Conservation (phyloP, 2,329 filamentous ascomycete species). For the Calonectria pteridis region DNA sequence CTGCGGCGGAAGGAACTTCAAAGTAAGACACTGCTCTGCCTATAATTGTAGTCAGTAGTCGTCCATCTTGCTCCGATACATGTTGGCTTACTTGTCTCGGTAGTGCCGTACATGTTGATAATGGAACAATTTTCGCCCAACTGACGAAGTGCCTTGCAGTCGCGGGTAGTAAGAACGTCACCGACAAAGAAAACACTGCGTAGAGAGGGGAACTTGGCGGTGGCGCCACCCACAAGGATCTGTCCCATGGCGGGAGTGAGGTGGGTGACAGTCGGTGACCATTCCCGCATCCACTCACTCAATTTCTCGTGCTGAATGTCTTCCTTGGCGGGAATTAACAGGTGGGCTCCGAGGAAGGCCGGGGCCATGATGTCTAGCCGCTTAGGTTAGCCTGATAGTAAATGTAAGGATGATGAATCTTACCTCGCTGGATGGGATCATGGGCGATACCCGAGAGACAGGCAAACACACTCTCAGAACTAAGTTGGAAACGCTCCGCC, state of each 20-base stretch:
- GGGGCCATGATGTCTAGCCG: constrained; percentile 84
- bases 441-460: constrained; percentile 89
- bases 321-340: constrained; percentile 84
- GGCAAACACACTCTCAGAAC: constrained; percentile 80
- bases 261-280: constrained; percentile 83
- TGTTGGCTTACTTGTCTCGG: constrained; percentile 54
- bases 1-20: constrained; percentile 75
- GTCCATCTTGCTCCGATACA: constrained; percentile 77
- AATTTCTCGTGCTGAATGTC: constrained; percentile 84
- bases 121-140: constrained; percentile 75
- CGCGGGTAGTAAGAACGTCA: constrained; percentile 86
- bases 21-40: constrained; percentile 82
- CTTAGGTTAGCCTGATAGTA: not conserved
- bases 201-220: constrained; percentile 70
- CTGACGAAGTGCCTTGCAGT: constrained; percentile 81
- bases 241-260: constrained; percentile 97
- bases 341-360: constrained; percentile 83
- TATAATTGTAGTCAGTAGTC: constrained; percentile 15
- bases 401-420: not conserved
- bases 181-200: constrained; percentile 91
- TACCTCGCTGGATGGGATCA: constrained; percentile 69
- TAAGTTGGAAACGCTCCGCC: constrained; percentile 83
- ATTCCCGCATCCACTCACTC: constrained; percentile 87
- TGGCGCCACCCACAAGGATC: constrained; percentile 88
- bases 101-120: constrained; percentile 37